Evolutionary conservation across 257 asterid genomes (phyloP), one percentile per base, ranked within the genome.

Genomic region (Paraleonurus japonicus): DNA sequence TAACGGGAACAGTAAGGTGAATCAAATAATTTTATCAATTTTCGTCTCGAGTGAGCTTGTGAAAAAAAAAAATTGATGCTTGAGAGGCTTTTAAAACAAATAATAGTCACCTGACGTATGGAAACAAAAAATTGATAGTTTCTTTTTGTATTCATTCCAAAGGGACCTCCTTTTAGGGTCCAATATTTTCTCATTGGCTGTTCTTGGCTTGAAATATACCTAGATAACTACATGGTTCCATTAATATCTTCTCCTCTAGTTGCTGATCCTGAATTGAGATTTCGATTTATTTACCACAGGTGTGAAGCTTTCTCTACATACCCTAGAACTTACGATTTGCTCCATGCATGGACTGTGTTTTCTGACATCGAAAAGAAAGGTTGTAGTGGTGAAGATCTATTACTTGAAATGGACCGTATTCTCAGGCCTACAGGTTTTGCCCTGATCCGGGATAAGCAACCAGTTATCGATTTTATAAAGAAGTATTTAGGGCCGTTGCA

Each of bases 291-390:
- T 28, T 15, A 63, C 37, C 57, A 55, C 86, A 92, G 98, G 98
- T 93, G 98, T 39, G 98, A 90, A 81, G 90, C 98, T 69, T 93
- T 69, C 85, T 93, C 98, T 2, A 93, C 94, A n/a, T 93, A 93
- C 80, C 98, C 98, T 0, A 76, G 98, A 78, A 90, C 98, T 3
- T 93, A 93, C 6, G 98, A 93, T 67, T 60, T 93, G 75, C 94
- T 93, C 81, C 98, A 93, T 17, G 97, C 95, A 1, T 93, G 96
- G 98, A 84, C 81, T 2, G 77, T 93, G 3, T 83, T 93, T 50
- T 90, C 98, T 0, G 94, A 89, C 85, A 83, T 93, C n/a, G 97
- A 90, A 76, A 93, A 78, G 88, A 90, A 89, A 78, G 97, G 97
- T 10, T 93, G 98, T 80, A 89, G 97, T 28, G 96, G 95, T 10